These are phyloP conservation scores for Beauveria brongniartii DNA, from an alignment of 2,329 filamentous ascomycete genomes.

Conservation along the genomic window DNA sequence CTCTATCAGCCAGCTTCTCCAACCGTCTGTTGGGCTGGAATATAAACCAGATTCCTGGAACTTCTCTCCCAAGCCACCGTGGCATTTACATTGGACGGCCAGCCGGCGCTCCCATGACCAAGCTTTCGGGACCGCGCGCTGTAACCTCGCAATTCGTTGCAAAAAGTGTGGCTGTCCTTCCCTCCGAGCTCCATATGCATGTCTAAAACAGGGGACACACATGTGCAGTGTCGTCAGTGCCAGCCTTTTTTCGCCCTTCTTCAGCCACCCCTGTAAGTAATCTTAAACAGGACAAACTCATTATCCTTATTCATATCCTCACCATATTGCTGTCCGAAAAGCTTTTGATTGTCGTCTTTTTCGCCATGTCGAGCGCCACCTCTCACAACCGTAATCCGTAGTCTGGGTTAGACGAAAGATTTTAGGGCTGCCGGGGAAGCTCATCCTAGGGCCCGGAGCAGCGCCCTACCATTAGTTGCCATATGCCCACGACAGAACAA, in stretches of 20 bases:
- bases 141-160: neutral
- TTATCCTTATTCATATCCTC: too few relatives aligned
- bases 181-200: neutral
- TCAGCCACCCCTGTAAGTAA: neutral
- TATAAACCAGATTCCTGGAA: neutral
- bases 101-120: neutral
- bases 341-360: too few relatives aligned
- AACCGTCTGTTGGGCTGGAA: neutral
- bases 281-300: neutral
- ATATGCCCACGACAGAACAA: too few relatives aligned
- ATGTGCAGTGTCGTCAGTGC: neutral
- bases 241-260: neutral
- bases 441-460: neutral
- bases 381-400: neutral
- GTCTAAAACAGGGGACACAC: neutral
- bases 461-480: too few relatives aligned
- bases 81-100: neutral
- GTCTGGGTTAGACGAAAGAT: neutral
- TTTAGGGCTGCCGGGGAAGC: neutral
- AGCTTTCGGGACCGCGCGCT: conserved; percentile 3
- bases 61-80: neutral
- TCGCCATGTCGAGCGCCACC: too few relatives aligned
- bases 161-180: neutral
- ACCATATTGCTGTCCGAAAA: too few relatives aligned
- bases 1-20: too few relatives aligned